Conservation (phyloP, 371 early-diverging fungal genomes). For the Rhizomucor pusillus region DNA sequence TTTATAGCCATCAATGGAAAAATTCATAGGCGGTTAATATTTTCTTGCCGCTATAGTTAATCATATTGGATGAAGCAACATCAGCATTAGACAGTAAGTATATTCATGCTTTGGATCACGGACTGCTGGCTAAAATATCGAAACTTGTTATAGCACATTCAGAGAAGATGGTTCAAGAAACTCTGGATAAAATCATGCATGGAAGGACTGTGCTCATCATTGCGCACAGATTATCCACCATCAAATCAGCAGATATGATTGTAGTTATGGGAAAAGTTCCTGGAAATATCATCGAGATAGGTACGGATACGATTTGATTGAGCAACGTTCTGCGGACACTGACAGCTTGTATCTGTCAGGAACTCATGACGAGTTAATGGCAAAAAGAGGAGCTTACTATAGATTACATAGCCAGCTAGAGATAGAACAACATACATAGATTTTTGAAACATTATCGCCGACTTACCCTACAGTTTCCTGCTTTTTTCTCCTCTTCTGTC, state of each 20-base stretch:
- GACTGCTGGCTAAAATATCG: not conserved
- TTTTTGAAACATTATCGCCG: too few species aligned
- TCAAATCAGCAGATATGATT: conserved; percentile 65
- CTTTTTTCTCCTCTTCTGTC: too few species aligned
- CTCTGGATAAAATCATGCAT: conserved; percentile 63
- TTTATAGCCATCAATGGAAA: not conserved
- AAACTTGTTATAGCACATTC: conserved; percentile 43
- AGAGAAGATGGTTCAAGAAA: conserved; percentile 70
- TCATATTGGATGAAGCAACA: conserved; percentile 85
- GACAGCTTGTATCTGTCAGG: conserved; percentile 16
- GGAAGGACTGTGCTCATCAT: conserved; percentile 76
- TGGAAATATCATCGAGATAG: conserved; percentile 64
- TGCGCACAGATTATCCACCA: conserved; percentile 75
- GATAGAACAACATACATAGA: conserved; percentile 14
- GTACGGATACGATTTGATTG: conserved; percentile 17
- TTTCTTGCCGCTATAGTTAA: conserved; percentile 23
- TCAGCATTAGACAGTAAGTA: conserved; percentile 54
- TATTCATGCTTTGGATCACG: not conserved
- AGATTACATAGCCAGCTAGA: conserved; percentile 43
- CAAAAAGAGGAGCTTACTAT: conserved; percentile 48
- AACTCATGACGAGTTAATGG: conserved; percentile 56
- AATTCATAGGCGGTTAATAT: not conserved
- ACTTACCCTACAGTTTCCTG: too few species aligned
- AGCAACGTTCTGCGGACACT: not conserved
- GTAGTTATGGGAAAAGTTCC: conserved; percentile 63